These are phyloP conservation scores for Thalassiosira livingstoniorum DNA, from an alignment of 352 stramenopile species.

Conservation along the genomic window DNA sequence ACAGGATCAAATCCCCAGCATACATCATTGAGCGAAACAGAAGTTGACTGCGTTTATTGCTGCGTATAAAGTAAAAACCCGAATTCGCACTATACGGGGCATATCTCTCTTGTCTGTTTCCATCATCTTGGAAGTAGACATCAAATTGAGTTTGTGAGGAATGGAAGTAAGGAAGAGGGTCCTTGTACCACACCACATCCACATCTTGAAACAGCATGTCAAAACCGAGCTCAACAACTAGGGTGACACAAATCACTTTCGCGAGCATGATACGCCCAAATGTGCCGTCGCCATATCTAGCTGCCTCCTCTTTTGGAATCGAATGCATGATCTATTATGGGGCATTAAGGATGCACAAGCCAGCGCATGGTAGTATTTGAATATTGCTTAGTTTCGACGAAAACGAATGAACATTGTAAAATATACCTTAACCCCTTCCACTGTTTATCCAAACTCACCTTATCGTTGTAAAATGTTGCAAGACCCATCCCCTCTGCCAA, in stretches of 20 bases:
- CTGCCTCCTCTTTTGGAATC: conserved; percentile 66
- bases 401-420: background rate
- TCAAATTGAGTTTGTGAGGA: conserved; percentile 62
- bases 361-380: background rate
- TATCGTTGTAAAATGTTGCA: conserved; percentile 68
- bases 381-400: background rate
- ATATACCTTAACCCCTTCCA: background rate
- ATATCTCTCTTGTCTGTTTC: conserved; percentile 68
- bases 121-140: conserved; percentile 84
- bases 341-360: background rate
- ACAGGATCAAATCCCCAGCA: conserved; percentile 71
- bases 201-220: conserved; percentile 88
- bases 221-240: conserved; percentile 80
- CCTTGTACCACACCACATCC: conserved; percentile 65
- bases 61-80: conserved; percentile 27
- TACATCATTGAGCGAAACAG: conserved; percentile 75
- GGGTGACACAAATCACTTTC: conserved; percentile 85
- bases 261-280: conserved; percentile 84
- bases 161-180: conserved; percentile 75
- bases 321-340: conserved; percentile 33
- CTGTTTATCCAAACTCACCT: conserved; percentile 27
- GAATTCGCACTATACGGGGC: conserved; percentile 77
- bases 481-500: conserved; percentile 70
- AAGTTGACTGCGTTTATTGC: conserved; percentile 56
- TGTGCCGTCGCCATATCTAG: conserved; percentile 76